Evolutionary conservation across 805 yeast species (phyloP).

Genomic region (Kazachstania psychrophila): DNA sequence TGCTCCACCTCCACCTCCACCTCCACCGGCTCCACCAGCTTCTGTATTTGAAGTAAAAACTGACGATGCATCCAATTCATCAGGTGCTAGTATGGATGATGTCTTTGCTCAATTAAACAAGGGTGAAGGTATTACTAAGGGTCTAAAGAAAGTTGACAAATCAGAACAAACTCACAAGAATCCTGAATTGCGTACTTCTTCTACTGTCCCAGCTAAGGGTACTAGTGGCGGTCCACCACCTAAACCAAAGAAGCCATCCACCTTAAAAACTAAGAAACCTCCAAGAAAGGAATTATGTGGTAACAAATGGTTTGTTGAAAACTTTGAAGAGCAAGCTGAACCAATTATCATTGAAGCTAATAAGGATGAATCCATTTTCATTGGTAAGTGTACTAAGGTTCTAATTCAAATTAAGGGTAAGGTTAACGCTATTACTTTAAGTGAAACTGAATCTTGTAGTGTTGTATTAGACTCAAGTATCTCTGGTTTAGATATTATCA

Average conservation of each 20-base stretch:
- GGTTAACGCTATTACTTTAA: conserved; percentile 77
- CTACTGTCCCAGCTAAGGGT: conserved; percentile 36
- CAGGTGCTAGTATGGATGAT: conserved; percentile 60
- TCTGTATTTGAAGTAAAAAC: conserved; percentile 43
- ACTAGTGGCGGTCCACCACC: conserved; percentile 41
- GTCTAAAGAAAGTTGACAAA: conserved; percentile 84
- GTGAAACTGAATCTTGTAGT: conserved; percentile 62
- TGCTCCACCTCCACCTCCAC: conserved; percentile 64
- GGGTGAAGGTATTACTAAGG: conserved; percentile 77
- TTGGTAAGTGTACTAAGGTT: conserved; percentile 67
- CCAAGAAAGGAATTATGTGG: conserved; percentile 70
- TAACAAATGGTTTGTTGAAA: conserved; percentile 82
- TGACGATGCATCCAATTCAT: conserved; percentile 17
- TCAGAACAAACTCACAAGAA: conserved; percentile 92
- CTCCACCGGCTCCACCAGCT: conserved; percentile 88
- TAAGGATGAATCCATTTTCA: conserved; percentile 80
- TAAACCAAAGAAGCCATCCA: conserved; percentile 76
- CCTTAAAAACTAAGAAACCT: conserved; percentile 42
- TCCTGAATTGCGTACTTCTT: conserved; percentile 61
- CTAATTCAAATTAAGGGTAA: conserved; percentile 84
- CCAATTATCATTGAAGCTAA: conserved; percentile 62
- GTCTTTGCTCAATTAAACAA: conserved; percentile 84
- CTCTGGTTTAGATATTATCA: conserved; percentile 81
- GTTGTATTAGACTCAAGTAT: conserved; percentile 77
- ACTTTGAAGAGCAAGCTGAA: conserved; percentile 52